Percentiles rank a stretch among this genome's conserved stretches.
These are phyloP conservation scores for Lentinula raphanica DNA, from an alignment of 768 basidiomycete genomes.

Conservation along the genomic window DNA sequence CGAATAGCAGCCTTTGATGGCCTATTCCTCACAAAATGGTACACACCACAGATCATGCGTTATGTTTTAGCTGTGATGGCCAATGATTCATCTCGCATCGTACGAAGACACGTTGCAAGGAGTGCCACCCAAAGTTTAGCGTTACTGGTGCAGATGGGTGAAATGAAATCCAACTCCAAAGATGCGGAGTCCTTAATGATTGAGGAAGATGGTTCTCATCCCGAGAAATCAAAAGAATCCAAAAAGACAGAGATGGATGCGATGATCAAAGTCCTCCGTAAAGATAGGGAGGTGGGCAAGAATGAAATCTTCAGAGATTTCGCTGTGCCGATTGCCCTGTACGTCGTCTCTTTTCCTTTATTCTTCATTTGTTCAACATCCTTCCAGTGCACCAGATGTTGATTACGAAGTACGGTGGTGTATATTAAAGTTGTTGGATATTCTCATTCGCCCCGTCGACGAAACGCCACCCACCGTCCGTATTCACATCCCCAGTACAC, in stretches of 20 bases:
- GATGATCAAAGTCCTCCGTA: conserved; percentile 82
- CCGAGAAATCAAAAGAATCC: conserved; percentile 65
- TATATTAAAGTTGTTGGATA: conserved; percentile 85
- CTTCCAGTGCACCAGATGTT: conserved; percentile 57
- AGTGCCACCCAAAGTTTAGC: conserved; percentile 84
- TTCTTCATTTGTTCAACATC: conserved; percentile 7
- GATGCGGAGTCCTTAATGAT: conserved; percentile 76
- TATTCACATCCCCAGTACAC: conserved; percentile 73
- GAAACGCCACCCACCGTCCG: conserved; percentile 85
- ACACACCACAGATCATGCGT: conserved; percentile 74
- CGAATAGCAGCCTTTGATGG: conserved; percentile 93
- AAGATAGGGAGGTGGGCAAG: conserved; percentile 81
- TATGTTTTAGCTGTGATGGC: conserved; percentile 86
- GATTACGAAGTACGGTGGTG: conserved; percentile 92
- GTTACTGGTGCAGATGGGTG: conserved; percentile 82
- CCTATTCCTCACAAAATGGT: conserved; percentile 86
- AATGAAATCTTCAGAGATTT: conserved; percentile 74
- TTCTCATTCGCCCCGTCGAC: conserved; percentile 75
- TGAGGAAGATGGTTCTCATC: conserved; percentile 77
- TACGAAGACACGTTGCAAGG: conserved; percentile 85
- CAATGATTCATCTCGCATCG: conserved; percentile 73
- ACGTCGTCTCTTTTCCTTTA: conserved; percentile 20
- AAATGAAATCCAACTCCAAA: conserved; percentile 73
- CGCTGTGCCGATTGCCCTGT: conserved; percentile 81
- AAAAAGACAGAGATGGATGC: conserved; percentile 81